Percentiles rank a stretch among this genome's conserved stretches.
Conservation (phyloP, 2,329 filamentous ascomycete species). For the Cladosporium sp. region DNA sequence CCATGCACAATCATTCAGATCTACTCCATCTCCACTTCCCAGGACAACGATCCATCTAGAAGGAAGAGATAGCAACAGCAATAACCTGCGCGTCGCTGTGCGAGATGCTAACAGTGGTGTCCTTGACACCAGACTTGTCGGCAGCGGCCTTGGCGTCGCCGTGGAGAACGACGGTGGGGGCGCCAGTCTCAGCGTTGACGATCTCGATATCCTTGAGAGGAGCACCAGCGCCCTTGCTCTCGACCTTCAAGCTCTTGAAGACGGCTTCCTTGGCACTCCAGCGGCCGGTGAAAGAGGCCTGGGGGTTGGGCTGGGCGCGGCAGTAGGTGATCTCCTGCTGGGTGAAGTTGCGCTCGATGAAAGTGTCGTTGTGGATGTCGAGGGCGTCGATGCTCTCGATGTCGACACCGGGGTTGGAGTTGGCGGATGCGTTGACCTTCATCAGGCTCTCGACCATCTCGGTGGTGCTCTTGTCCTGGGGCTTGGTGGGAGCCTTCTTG, state of each 20-base stretch:
- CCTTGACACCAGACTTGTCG: constrained; percentile 82
- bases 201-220: constrained; percentile 95
- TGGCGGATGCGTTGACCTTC: constrained; percentile 55
- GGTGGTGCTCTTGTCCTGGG: constrained; percentile 64
- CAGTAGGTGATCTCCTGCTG: constrained; percentile 82
- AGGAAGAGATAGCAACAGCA: constrained; percentile 66
- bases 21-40: not conserved
- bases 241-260: constrained; percentile 92
- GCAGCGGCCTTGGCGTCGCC: constrained; percentile 81
- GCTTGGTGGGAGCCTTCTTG: constrained; percentile 65
- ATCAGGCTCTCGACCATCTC: constrained; percentile 76
- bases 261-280: constrained; percentile 99
- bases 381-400: constrained; percentile 85
- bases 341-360: constrained; percentile 94
- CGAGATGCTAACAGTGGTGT: constrained; percentile 89
- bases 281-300: constrained; percentile 88
- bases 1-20: not conserved
- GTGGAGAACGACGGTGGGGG: constrained; percentile 78
- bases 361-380: constrained; percentile 92
- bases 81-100: constrained; percentile 94
- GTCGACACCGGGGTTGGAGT: constrained; percentile 86
- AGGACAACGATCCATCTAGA: constrained; percentile 4
- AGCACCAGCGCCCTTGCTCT: constrained; percentile 83
- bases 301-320: constrained; percentile 71
- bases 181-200: constrained; percentile 73